Evolutionary conservation across 2,329 filamentous ascomycete genomes (phyloP), one percentile per base, ranked within the genome.

Genomic region (Pyrenochaeta sp.): DNA sequence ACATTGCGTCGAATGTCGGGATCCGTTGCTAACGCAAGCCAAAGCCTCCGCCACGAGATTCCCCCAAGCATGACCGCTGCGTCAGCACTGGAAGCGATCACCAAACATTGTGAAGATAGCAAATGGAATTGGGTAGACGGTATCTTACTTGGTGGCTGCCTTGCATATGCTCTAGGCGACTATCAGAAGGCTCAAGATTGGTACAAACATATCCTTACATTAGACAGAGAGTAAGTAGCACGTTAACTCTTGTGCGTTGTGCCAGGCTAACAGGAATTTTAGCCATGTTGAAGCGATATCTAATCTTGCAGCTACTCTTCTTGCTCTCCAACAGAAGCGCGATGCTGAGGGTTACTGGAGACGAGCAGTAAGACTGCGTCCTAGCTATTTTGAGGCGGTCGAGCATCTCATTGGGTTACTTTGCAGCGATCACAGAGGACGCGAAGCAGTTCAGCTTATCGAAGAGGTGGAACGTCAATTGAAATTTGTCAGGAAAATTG

Each of bases 221-320:
- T 83, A 33, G 87, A 89, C 71, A 72, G 80, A 51, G 79, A 82
- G 79, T 83, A 74, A 74, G 79, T 62, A 14, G 12, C 30, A 15
- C 10, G n/a, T 30, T 2, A 31, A 17, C 11, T 4, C 21, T 30
- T 39, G n/a, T 60, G 31, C 41, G 63, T 56, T 29, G 20, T 14
- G 29, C 17, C 30, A 2, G 45, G 29, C 63, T 64, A 56, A 68
- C 47, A 11, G n/a, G n/a, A 12, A 30, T 58, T 63, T 14, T 66
- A 91, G 89, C 66, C 91, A 97, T 73, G 90, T 97, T 43, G 95
- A 99, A 78, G 92, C 94, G 18, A 89, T 95, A 37, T 97, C 94
- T 18, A 98, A 98, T 73, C 85, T 96, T 56, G 95, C 94, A 18
- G 94, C 94, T 18, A 92, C 94, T 1, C 80, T 97, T 20, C 87